Evolutionary conservation across 495 filamentous ascomycete species (phyloP).

Genomic region (Aspergillus cristatus): DNA sequence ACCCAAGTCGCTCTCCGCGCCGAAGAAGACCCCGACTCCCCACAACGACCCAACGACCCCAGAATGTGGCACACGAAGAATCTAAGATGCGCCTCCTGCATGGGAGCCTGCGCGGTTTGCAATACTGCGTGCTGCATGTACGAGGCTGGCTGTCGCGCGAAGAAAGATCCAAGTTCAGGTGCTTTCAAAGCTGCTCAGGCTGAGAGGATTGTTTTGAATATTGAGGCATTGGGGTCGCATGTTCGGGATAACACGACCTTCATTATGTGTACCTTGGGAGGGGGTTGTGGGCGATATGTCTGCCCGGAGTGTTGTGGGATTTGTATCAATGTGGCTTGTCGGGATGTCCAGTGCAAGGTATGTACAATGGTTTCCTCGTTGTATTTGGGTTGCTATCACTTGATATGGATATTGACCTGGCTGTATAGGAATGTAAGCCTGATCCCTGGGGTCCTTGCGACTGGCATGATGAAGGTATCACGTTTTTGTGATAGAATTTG

Average conservation of each 20-base stretch:
- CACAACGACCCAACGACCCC: conserved; percentile 4
- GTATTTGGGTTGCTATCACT: not conserved
- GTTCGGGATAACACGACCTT: conserved; percentile 15
- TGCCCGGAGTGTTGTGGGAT: conserved; percentile 24
- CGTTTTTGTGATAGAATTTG: not conserved
- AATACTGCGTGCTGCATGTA: conserved; percentile 12
- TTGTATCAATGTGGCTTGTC: conserved; percentile 20
- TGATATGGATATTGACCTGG: not conserved
- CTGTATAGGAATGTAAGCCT: conserved; percentile 18
- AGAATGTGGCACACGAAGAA: conserved; percentile 11
- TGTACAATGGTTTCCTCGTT: not conserved
- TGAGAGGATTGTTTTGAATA: conserved; percentile 2
- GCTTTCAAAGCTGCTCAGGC: not conserved
- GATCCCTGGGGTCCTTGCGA: conserved; percentile 19
- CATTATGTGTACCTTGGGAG: conserved; percentile 13
- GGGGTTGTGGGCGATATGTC: conserved; percentile 17
- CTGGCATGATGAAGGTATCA: conserved; percentile 16
- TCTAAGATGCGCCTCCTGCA: conserved; percentile 13
- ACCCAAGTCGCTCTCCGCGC: conserved; percentile 4
- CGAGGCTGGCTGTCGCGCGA: not conserved
- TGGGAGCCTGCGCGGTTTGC: conserved; percentile 13
- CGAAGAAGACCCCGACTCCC: not conserved
- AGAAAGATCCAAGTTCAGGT: not conserved
- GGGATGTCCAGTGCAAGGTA: conserved; percentile 25
- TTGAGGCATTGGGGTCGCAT: conserved; percentile 7